phyloP scores from a whole-genome alignment of 768 basidiomycete species.

The Tricholoma sp. region DNA sequence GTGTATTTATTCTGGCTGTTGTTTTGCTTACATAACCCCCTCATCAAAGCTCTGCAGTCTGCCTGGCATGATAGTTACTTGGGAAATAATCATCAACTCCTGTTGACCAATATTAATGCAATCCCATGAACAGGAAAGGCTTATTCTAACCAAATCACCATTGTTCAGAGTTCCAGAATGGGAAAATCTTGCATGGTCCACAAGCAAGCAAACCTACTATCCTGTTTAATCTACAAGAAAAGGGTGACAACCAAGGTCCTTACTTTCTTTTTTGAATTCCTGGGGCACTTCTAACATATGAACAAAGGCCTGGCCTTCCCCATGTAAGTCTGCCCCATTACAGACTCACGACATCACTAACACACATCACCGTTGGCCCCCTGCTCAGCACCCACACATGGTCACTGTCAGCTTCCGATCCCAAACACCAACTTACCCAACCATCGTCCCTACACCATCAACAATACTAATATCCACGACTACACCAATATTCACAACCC shows the following conservation, averaged over 20 bases:
- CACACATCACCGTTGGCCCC: too few species aligned
- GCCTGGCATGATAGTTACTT: background rate
- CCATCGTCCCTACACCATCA: too few species aligned
- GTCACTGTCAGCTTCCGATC: too few species aligned
- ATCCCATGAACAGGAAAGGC: background rate
- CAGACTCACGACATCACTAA: too few species aligned
- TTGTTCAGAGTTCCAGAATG: slow-evolving; percentile 15
- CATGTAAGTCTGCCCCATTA: too few species aligned
- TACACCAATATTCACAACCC: too few species aligned
- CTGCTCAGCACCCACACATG: too few species aligned
- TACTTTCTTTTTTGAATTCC: background rate
- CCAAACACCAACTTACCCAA: too few species aligned
- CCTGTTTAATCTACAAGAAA: slow-evolving; percentile 11
- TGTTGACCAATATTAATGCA: background rate
- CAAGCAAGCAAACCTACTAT: slow-evolving; percentile 12
- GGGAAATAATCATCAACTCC: background rate
- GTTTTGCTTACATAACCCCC: background rate
- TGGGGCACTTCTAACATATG: background rate
- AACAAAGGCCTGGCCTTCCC: background rate
- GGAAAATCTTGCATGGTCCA: slow-evolving; percentile 17
- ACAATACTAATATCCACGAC: too few species aligned
- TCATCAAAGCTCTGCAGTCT: background rate
- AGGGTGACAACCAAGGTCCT: background rate
- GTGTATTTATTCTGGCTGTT: background rate
- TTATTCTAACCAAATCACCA: slow-evolving; percentile 14